Percentiles rank a stretch among this genome's conserved stretches.
phyloP scores from a whole-genome alignment of 2,329 filamentous ascomycete genomes.

The Dothideomycetes sp. region DNA sequence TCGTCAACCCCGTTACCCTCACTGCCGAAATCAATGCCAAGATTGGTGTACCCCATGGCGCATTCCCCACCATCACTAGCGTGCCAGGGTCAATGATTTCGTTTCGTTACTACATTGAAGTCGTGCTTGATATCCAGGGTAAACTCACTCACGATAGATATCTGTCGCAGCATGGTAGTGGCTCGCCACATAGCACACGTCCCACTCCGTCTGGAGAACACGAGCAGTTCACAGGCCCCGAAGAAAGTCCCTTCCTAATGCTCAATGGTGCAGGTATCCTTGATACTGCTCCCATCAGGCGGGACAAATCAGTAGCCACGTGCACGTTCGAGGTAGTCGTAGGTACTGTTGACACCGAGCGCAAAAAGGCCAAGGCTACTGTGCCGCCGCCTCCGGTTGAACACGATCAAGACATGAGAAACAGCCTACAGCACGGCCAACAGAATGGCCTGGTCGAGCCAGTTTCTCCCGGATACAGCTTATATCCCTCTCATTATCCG shows the following conservation, averaged over 20 bases:
- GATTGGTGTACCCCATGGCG: constrained; percentile 78
- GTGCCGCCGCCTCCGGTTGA: not conserved
- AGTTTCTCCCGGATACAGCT: not conserved
- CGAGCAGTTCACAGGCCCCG: constrained; percentile 8
- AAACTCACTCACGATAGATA: constrained; percentile 63
- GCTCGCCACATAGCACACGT: not conserved
- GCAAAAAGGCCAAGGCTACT: constrained; percentile 38
- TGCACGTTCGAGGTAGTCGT: constrained; percentile 80
- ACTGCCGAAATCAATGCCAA: constrained; percentile 72
- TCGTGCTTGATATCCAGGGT: constrained; percentile 84
- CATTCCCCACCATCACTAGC: constrained; percentile 81
- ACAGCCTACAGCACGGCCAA: not conserved
- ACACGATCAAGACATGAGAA: not conserved
- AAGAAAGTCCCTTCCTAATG: constrained; percentile 12
- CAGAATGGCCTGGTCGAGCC: constrained; percentile 2
- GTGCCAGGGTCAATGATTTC: constrained; percentile 91
- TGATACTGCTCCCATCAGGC: constrained; percentile 75
- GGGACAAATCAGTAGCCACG: constrained; percentile 86
- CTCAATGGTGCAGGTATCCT: constrained; percentile 53
- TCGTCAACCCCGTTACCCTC: constrained; percentile 73
- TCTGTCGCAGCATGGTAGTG: constrained; percentile 11
- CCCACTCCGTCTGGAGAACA: constrained; percentile 7
- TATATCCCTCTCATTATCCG: not conserved
- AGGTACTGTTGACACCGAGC: constrained; percentile 70
- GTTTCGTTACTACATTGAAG: constrained; percentile 89